These are phyloP conservation scores for Jasminum sambac DNA, from an alignment of 257 asterid genomes.

Conservation along the genomic window DNA sequence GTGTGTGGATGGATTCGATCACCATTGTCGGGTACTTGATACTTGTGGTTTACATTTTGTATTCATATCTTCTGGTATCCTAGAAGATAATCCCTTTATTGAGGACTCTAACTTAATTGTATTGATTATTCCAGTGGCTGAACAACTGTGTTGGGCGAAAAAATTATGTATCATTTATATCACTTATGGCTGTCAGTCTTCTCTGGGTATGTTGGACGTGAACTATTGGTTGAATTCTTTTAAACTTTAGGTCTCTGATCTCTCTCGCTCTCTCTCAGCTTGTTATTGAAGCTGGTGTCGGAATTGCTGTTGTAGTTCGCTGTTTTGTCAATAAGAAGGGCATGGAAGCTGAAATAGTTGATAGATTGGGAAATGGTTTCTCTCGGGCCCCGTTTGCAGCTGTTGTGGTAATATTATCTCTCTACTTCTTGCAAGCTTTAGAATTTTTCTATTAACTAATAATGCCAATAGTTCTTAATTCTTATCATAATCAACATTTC, in stretches of 20 bases:
- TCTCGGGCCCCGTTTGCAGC: slow-evolving; percentile 94
- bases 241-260: slow-evolving; percentile 15
- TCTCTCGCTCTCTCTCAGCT: slow-evolving; percentile 50
- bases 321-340: slow-evolving; percentile 67
- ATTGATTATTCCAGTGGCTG: slow-evolving; percentile 73
- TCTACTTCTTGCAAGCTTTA: background rate
- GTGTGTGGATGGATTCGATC: slow-evolving; percentile 99
- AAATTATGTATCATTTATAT: slow-evolving; percentile 77
- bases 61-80: slow-evolving; percentile 14
- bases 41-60: slow-evolving; percentile 9
- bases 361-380: slow-evolving; percentile 94
- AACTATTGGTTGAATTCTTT: slow-evolving; percentile 4
- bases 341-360: slow-evolving; percentile 87
- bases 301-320: slow-evolving; percentile 82
- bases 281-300: slow-evolving; percentile 81
- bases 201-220: slow-evolving; percentile 72
- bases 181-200: slow-evolving; percentile 84
- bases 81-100: slow-evolving; percentile 7
- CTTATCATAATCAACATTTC: slow-evolving; percentile 17
- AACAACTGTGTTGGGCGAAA: slow-evolving; percentile 96
- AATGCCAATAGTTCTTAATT: background rate
- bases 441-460: slow-evolving; percentile 23
- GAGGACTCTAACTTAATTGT: slow-evolving; percentile 36
- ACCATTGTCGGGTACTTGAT: slow-evolving; percentile 89
- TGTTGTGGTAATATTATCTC: slow-evolving; percentile 76